These are phyloP conservation scores for Turnera subulata DNA, from an alignment of 345 rosid genomes.

Conservation along the genomic window DNA sequence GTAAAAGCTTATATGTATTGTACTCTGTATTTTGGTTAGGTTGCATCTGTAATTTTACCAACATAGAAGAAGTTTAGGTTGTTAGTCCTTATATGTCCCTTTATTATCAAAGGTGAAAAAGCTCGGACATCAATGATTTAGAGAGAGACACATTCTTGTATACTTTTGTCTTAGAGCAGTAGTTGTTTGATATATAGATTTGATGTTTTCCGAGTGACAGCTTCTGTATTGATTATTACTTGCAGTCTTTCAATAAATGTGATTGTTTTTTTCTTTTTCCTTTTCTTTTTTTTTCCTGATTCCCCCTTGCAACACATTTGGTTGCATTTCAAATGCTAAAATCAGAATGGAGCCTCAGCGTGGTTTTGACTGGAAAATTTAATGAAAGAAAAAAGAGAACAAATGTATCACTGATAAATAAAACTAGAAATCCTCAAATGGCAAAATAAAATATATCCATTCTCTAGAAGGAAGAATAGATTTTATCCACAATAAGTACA, in stretches of 20 bases:
- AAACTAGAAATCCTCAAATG: no score
- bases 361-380: no score
- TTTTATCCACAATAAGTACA: no score
- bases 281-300: not conserved
- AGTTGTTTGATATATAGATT: slow-evolving; percentile 4
- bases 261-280: slow-evolving; percentile 8
- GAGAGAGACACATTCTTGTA: slow-evolving; percentile 31
- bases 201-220: not conserved
- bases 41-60: slow-evolving; percentile 14
- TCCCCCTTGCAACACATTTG: no score
- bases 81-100: slow-evolving; percentile 13
- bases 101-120: slow-evolving; percentile 17
- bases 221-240: slow-evolving; percentile 13
- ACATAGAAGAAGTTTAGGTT: slow-evolving; percentile 24
- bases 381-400: no score
- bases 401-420: no score
- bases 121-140: slow-evolving; percentile 15
- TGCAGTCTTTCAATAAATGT: slow-evolving; percentile 4
- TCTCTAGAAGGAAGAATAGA: no score
- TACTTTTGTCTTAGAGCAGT: slow-evolving; percentile 9
- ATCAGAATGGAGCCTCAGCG: no score
- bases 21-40: not conserved
- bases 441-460: no score
- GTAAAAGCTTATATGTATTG: not conserved
- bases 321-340: no score